Evolutionary conservation across 371 early-diverging fungal genomes (phyloP), one percentile per base, ranked within the genome.

Genomic region (Umbelopsis sp.): DNA sequence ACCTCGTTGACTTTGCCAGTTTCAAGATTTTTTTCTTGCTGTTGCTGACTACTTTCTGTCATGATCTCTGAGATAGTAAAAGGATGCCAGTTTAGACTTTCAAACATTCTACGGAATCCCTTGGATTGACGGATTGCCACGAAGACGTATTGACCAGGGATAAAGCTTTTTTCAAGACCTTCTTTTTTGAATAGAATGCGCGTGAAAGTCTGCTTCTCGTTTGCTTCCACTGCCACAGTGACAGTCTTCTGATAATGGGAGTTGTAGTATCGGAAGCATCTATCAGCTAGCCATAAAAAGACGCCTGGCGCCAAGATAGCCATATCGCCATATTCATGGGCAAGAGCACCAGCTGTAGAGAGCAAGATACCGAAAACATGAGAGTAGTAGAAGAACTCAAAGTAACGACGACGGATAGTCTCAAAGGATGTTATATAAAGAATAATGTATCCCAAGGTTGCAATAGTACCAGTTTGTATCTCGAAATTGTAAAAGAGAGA

Each of bases 81-180:
- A 3, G 57, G 57, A 35, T 57, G 57, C 57, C 57, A 57, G 35
- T 57, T 57, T 5, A 57, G 35, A 35, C 35, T 57, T 35, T 57
- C 57, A 35, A 37, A 57, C 35, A 57, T 18, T 35, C 35, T 29
- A 32, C n/a, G 22, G 57, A 57, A 24, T 57, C 57, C 57, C 29
- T 57, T 12, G 37, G 57, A 57, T n/a, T 57, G 57, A 11, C 57
- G 57, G 18, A 57, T 57, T 37, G 57, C 29, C 18, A 57, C 29
- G 18, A 57, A 57, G 18, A 57, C 57, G 29, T 57, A 57, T 57
- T 57, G 57, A 29, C 57, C 57, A 32, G 57, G 57, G 5, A 57
- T 29, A 35, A 57, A 57, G 29, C 18, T 57, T 18, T 57, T n/a
- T n/a, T 57, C 57, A 6, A 57, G 57, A 16, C 35, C 35, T 35